A percentile compares a stretch with the other conserved stretches of the same genome.
Evolutionary conservation across 225 moss, liverwort and hornwort species (phyloP).

Genomic region (Sphagnum contortum): DNA sequence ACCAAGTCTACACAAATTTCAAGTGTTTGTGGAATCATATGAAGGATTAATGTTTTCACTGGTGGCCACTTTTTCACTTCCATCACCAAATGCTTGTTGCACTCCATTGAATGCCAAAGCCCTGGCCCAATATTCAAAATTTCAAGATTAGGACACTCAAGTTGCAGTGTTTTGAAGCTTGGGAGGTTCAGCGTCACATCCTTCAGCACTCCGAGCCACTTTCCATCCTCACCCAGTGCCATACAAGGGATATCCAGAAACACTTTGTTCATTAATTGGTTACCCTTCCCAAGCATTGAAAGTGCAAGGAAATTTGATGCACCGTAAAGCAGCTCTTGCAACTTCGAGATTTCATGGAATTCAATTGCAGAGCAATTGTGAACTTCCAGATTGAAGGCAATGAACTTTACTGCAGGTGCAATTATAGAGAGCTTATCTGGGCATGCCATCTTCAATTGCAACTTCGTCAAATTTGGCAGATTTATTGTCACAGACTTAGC

Average conservation of each 20-base stretch:
- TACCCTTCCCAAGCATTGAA: constrained; percentile 14
- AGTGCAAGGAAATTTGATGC: constrained; percentile 24
- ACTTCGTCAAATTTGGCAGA: constrained; percentile 34
- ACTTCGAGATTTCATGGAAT: constrained; percentile 7
- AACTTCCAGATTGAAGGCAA: constrained; percentile 49
- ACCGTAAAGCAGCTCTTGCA: constrained; percentile 43
- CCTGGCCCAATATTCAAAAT: constrained; percentile 68
- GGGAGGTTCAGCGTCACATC: constrained; percentile 32
- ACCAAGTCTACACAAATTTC: constrained; percentile 9
- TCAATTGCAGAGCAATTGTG: constrained; percentile 12
- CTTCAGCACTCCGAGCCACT: constrained; percentile 37
- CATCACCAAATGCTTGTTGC: constrained; percentile 7
- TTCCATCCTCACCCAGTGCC: constrained; percentile 58
- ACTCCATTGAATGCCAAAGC: constrained; percentile 61
- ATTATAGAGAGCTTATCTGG: constrained; percentile 25
- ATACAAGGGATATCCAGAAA: constrained; percentile 75
- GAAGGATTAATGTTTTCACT: constrained; percentile 39
- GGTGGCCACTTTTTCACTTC: constrained; percentile 32
- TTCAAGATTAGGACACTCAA: constrained; percentile 17
- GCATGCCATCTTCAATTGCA: constrained; percentile 43
- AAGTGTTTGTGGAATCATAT: constrained; percentile 35
- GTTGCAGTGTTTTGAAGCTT: constrained; percentile 13
- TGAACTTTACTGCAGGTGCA: constrained; percentile 13
- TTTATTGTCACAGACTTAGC: constrained; percentile 29
- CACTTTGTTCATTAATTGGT: constrained; percentile 19